Conservation (phyloP, 345 rosid species). For the Laguncularia racemosa region DNA sequence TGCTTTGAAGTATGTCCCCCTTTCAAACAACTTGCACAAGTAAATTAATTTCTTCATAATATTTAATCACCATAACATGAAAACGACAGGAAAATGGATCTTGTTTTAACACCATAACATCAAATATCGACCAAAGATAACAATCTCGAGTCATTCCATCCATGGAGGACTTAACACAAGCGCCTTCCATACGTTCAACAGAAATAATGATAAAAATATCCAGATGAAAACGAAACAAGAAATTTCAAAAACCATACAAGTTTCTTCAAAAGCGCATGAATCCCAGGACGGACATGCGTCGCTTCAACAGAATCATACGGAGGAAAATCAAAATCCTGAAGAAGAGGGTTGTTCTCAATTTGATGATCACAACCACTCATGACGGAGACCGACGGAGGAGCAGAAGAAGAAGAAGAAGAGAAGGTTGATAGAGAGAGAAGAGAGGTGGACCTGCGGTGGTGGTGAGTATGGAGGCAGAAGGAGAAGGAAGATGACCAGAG, state of each 20-base stretch:
- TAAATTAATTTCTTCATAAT: no score
- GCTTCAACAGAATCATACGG: constrained; percentile 65
- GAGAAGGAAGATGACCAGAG: constrained; percentile 23
- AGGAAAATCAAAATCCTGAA: constrained; percentile 67
- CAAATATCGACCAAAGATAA: no score
- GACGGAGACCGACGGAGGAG: constrained; percentile 12
- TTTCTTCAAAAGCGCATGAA: constrained; percentile 55
- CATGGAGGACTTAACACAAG: no score
- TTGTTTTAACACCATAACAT: no score
- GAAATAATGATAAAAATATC: background rate
- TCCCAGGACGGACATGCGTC: constrained; percentile 67
- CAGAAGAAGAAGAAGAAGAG: constrained; percentile 1
- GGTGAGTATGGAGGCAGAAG: constrained; percentile 10
- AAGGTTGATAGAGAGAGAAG: constrained; percentile 1
- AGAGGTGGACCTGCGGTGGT: background rate
- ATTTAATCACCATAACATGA: background rate
- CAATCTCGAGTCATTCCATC: no score
- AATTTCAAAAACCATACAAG: constrained; percentile 34
- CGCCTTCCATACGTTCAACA: no score
- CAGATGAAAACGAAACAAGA: background rate
- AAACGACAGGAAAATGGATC: background rate
- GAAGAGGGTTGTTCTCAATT: constrained; percentile 50
- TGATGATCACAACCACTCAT: constrained; percentile 16
- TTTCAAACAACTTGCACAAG: no score
- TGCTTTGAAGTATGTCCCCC: no score